Base-by-base conservation (phyloP, 306 rosid genomes). In the Oemleria cerasiformis region DNA sequence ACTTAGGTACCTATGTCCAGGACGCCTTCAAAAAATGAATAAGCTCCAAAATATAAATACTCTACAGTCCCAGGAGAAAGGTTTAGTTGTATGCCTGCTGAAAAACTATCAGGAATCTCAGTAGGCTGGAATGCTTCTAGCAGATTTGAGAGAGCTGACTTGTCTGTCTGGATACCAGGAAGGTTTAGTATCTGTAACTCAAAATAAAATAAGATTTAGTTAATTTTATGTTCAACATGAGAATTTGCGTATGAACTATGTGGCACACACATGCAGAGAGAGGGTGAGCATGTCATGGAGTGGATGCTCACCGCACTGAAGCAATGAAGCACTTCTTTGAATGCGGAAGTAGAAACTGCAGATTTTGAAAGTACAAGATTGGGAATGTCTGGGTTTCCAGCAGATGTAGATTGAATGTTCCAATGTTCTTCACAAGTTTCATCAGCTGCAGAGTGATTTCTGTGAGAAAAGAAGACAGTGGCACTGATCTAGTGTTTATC, bases 41-140 rank as follows among this genome's bases (percentile, higher is more conserved):
- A 81, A 62, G 75, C 78, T 5, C 81, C 84, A 12, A 68, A n/a
- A 57, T 72, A 76, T 19, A 72, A 34, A 70, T 77, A 77, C 21
- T 77, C 84, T 34, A 49, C 6, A 19, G 75, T 68, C 72, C 84
- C 78, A 36, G 78, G 81, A 8, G 66, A 62, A 21, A 81, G 71
- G 25, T 73, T 81, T 23, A 62, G 45, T 55, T 65, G 69, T 66
- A 77, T 19, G 55, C n/a, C 75, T 53, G 72, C 75, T 47, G 68
- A 63, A 61, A 77, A 59, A 55, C 34, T 17, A 9, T 67, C 84
- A 2, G 78, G 76, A 38, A 62, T 72, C 67, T 68, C 57, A 63
- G 43, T 38, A 47, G 78, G 81, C 78, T 81, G 84, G 78, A 81
- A 81, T 43, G 84, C 81, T 38, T 73, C 81, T 55, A 81, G 84